phyloP scores from a whole-genome alignment of 495 filamentous ascomycete genomes.

The Penicillium flavigenum region DNA sequence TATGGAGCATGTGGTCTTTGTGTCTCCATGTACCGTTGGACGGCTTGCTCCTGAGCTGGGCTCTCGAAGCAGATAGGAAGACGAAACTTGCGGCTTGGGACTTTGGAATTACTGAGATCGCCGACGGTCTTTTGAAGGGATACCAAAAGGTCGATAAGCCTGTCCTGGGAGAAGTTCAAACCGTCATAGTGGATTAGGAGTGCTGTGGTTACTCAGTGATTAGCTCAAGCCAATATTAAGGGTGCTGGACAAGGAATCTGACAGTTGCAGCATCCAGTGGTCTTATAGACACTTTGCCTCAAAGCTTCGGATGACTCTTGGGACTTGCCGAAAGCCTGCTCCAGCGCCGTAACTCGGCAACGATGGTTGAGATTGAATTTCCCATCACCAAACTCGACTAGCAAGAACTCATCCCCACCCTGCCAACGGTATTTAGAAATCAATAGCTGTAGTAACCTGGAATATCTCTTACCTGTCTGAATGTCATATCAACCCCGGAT shows the following conservation, averaged over 20 bases:
- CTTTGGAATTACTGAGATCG: constrained; percentile 41
- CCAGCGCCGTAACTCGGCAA: constrained; percentile 49
- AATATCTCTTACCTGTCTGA: constrained; percentile 42
- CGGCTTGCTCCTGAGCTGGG: constrained; percentile 47
- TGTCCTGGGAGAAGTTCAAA: constrained; percentile 33
- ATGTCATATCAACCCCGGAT: constrained; percentile 37
- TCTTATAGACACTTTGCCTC: constrained; percentile 41
- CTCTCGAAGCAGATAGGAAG: constrained; percentile 57
- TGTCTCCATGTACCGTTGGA: constrained; percentile 56
- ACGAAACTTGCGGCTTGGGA: constrained; percentile 52
- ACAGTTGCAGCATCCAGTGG: constrained; percentile 50
- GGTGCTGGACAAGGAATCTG: constrained; percentile 5
- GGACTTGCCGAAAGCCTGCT: constrained; percentile 37
- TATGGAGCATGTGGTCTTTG: constrained; percentile 59
- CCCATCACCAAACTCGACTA: constrained; percentile 55
- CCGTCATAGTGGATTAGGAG: constrained; percentile 52
- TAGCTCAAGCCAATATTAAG: neutral
- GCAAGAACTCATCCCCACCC: constrained; percentile 55
- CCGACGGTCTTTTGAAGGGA: constrained; percentile 30
- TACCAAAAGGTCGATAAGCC: constrained; percentile 32
- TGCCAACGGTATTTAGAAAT: constrained; percentile 13
- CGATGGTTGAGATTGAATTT: constrained; percentile 51
- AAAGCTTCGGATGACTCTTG: constrained; percentile 32
- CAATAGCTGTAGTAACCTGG: neutral
- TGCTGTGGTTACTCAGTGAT: constrained; percentile 22